Base-by-base conservation (phyloP, 192 early-diverging fungal species). In the Chytriomyces sp. region DNA sequence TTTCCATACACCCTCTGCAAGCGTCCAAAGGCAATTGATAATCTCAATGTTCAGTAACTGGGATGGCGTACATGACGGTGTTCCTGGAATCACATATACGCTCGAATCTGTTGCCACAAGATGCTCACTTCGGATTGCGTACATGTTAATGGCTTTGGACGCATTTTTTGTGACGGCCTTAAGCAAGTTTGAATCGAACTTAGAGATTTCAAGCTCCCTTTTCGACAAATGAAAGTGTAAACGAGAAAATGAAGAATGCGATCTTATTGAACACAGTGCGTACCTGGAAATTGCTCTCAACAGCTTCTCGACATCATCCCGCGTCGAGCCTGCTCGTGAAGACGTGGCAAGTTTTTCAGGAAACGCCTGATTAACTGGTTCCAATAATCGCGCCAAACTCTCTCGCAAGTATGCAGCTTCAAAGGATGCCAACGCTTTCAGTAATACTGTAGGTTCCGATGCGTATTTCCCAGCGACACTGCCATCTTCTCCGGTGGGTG, bases 171-270 rank as follows among this genome's bases (percentile, higher is more conserved):
- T 73, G 0, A 92, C 82, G 13, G 79, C 60, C 64, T 84, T 77
- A 10, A 89, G 24, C 13, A 93, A 69, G 16, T 81, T 67, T 5
- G 79, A 64, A 72, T 92, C 91, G 77, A 93, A 90, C 70, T 90
- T 91, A 3, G 86, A 89, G 28, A 80, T 82, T 48, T 92, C 89
- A 43, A 93, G 73, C 75, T 93, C 91, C 60, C 90, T 91, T 64
- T 18, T 77, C 4, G n/a, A 50, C 0, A 48, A 80, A 35, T 35
- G 35, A 35, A 1, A 35, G 35, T 35, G 35, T 35, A 20, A 26
- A 11, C 6, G 20, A 53, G 50, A 16, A 24, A 23, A 50, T 10
- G 50, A 18, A 35, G 2, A 35, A 35, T 2, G 35, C 35, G 35
- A 35, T 35, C 35, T 35, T 35, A 46, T 70, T 35, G 26, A 66